Conservation (phyloP, 2,329 filamentous ascomycete genomes). For the Zymoseptoria ardabiliae region DNA sequence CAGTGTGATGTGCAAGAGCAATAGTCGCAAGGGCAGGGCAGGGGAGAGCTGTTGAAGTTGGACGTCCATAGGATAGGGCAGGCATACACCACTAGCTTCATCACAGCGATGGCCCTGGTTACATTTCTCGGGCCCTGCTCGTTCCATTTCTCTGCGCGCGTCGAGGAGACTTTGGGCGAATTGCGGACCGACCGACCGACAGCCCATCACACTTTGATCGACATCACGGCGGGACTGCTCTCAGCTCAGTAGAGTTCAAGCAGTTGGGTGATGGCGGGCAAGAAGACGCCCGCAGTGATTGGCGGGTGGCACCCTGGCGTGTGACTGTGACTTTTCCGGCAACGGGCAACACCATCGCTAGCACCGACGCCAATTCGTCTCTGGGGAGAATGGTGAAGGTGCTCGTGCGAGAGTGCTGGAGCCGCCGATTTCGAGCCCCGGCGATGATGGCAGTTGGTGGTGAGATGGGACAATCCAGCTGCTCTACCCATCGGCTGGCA, state of each 20-base stretch:
- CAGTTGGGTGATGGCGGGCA: not conserved
- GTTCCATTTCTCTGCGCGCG: not conserved
- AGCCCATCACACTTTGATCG: not conserved
- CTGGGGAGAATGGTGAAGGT: not conserved
- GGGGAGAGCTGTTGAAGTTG: not conserved
- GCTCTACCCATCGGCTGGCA: not conserved
- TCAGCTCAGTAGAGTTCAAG: not conserved
- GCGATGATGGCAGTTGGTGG: not conserved
- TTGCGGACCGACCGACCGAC: not conserved
- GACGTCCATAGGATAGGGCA: not conserved
- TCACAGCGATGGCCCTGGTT: not conserved
- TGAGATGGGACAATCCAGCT: not conserved
- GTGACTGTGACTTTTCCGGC: not conserved
- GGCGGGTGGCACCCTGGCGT: not conserved
- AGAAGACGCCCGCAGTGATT: not conserved
- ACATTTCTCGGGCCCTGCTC: not conserved
- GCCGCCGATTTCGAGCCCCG: not conserved
- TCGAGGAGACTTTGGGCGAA: not conserved
- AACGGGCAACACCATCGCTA: not conserved
- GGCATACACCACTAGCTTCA: not conserved
- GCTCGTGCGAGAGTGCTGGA: not conserved
- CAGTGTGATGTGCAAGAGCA: not conserved
- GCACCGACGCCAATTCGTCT: not conserved
- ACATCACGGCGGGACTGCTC: not conserved
- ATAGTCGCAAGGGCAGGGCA: not conserved